Evolutionary conservation across 2,329 filamentous ascomycete genomes (phyloP).

Genomic region (Penicillium palitans): DNA sequence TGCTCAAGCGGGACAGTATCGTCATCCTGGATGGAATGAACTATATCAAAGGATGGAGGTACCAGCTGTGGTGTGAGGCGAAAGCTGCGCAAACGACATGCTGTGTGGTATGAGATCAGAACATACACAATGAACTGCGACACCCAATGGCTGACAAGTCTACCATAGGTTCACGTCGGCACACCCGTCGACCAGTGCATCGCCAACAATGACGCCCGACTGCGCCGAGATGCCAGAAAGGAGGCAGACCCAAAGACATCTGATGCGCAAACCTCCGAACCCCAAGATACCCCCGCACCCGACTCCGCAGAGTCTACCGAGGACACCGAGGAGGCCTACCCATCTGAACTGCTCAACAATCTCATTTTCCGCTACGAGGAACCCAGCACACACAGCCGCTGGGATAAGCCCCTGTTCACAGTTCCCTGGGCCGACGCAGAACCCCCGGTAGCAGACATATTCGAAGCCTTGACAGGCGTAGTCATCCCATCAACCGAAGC

Average conservation of each 20-base stretch:
- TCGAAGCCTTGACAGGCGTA: slow-evolving; percentile 55
- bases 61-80: slow-evolving; percentile 67
- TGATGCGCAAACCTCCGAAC: not conserved
- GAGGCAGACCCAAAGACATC: slow-evolving; percentile 1
- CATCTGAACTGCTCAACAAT: slow-evolving; percentile 60
- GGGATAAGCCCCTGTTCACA: slow-evolving; percentile 67
- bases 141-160: not conserved
- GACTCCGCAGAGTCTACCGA: slow-evolving; percentile 5
- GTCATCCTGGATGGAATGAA: slow-evolving; percentile 66
- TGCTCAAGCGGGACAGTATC: slow-evolving; percentile 57
- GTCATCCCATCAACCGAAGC: slow-evolving; percentile 28
- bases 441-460: slow-evolving; percentile 61
- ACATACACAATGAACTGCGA: not conserved
- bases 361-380: slow-evolving; percentile 67
- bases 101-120: slow-evolving; percentile 55
- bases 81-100: slow-evolving; percentile 62
- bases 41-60: slow-evolving; percentile 68
- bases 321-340: slow-evolving; percentile 46
- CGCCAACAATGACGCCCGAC: slow-evolving; percentile 51
- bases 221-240: slow-evolving; percentile 23
- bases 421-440: slow-evolving; percentile 57
- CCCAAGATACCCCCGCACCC: not conserved
- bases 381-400: slow-evolving; percentile 64
- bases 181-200: slow-evolving; percentile 57
- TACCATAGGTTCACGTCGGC: slow-evolving; percentile 57